These are phyloP conservation scores for Leucogyrophana mollusca DNA, from an alignment of 768 basidiomycete genomes.

Conservation along the genomic window DNA sequence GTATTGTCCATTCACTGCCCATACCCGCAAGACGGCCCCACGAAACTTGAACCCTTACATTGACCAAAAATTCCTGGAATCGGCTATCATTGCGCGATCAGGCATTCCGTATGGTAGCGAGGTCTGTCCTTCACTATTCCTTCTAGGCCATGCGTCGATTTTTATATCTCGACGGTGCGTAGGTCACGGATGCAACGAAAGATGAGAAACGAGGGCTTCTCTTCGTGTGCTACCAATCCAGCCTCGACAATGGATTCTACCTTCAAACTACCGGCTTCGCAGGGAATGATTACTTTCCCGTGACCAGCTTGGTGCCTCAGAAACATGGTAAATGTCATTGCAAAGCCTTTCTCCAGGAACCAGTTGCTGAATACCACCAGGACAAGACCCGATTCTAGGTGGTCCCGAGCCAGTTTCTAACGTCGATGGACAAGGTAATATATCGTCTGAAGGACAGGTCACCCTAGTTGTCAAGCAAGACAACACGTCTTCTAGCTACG, in stretches of 20 bases:
- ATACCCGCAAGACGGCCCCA: conserved; percentile 46
- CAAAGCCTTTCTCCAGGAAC: too few species aligned
- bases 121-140: conserved; percentile 15
- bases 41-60: conserved; percentile 28
- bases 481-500: too few species aligned
- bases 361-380: conserved; percentile 4
- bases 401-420: conserved; percentile 1
- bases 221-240: conserved; percentile 36
- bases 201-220: conserved; percentile 16
- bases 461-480: too few species aligned
- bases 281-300: conserved; percentile 22
- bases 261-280: conserved; percentile 22
- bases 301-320: conserved; percentile 10
- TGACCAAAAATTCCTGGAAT: conserved; percentile 16
- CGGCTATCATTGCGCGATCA: conserved; percentile 26
- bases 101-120: conserved; percentile 37
- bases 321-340: conserved; percentile 12
- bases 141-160: background rate
- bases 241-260: conserved; percentile 35
- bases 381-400: conserved; percentile 26
- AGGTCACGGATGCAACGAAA: background rate
- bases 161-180: background rate
- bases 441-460: too few species aligned
- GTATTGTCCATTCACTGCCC: conserved; percentile 45
- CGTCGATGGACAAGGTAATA: background rate